Conservation (phyloP, 345 rosid species). For the Eutrema yunnanense region DNA sequence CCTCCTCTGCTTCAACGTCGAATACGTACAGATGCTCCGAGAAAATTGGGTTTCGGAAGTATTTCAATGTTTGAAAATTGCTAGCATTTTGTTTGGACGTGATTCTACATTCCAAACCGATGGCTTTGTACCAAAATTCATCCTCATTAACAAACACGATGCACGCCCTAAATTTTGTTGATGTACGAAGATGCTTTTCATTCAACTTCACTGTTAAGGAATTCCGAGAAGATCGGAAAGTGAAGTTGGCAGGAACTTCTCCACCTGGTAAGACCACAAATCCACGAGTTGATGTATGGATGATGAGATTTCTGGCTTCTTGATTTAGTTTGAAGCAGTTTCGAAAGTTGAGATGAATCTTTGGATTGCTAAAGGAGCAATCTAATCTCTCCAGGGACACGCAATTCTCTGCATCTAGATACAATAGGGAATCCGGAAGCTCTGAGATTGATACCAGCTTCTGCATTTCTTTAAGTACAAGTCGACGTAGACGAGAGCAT, state of each 20-base stretch:
- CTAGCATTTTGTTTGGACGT: background rate
- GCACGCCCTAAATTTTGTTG: background rate
- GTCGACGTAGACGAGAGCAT: background rate
- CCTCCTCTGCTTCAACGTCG: background rate
- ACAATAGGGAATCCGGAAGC: background rate
- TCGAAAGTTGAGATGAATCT: background rate
- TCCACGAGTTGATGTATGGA: no score
- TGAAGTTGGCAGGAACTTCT: background rate
- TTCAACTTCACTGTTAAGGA: background rate
- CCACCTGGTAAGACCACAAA: background rate
- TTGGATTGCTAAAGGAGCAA: background rate
- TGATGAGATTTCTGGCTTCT: background rate
- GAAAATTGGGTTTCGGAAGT: fast-evolving
- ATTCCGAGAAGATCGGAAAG: background rate
- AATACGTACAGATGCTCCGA: background rate
- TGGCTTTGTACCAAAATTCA: no score
- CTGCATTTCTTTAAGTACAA: background rate
- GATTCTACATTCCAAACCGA: background rate
- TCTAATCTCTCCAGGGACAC: background rate
- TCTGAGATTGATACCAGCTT: background rate
- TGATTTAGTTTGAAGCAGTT: background rate
- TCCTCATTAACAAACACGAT: background rate
- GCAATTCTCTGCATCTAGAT: background rate
- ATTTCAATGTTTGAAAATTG: no score
- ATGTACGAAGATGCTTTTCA: background rate